A percentile compares a stretch with the other conserved stretches of the same genome.
phyloP scores from a whole-genome alignment of 331 rosid genomes.

The Saraca asoca region DNA sequence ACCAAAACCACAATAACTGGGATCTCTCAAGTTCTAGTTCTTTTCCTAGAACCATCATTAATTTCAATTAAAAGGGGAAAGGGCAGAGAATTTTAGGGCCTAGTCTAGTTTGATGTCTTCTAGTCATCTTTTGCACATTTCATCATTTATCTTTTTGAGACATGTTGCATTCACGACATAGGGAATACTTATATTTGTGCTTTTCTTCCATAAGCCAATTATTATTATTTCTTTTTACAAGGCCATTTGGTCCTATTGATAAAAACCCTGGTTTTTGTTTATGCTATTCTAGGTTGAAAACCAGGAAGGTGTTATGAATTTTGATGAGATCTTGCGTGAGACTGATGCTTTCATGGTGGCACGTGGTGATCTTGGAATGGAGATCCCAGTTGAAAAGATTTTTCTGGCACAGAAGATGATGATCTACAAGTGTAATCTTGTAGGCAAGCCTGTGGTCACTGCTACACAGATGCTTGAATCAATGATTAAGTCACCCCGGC shows the following conservation, averaged over 20 bases:
- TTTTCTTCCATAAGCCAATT: neutral
- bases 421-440: slow-evolving; percentile 96
- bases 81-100: neutral
- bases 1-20: neutral
- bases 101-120: slow-evolving; percentile 17
- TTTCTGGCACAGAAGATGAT: slow-evolving; percentile 97
- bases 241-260: neutral
- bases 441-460: slow-evolving; percentile 95
- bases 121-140: slow-evolving; percentile 10
- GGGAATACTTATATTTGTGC: neutral
- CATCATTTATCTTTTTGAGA: neutral
- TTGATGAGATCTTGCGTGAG: slow-evolving; percentile 95
- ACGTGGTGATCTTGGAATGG: slow-evolving; percentile 99
- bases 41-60: neutral
- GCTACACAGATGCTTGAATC: slow-evolving; percentile 97
- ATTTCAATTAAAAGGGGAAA: neutral
- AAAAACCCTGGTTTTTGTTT: slow-evolving; percentile 23
- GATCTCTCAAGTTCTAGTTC: neutral
- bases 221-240: neutral
- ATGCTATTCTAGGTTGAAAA: slow-evolving; percentile 76
- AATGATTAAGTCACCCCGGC: slow-evolving; percentile 88
- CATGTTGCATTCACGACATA: neutral
- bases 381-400: slow-evolving; percentile 96
- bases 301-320: slow-evolving; percentile 96
- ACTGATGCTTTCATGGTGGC: slow-evolving; percentile 99